phyloP scores from a whole-genome alignment of 208 protist species.

The Leishmania turanica region DNA sequence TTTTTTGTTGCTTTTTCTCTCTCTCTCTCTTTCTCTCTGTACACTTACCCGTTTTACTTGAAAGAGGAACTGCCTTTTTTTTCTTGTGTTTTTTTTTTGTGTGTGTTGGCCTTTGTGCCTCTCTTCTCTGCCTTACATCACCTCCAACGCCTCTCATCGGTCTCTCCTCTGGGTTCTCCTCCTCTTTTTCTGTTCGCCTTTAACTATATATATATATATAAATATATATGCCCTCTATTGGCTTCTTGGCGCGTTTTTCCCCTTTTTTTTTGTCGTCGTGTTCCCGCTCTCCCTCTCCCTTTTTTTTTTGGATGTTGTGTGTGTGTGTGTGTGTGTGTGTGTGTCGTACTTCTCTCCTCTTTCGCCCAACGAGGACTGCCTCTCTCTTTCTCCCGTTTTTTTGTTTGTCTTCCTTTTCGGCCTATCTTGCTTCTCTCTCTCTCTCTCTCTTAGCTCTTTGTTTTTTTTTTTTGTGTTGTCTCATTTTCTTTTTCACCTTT shows the following conservation, averaged over 20 bases:
- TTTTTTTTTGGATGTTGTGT: not conserved
- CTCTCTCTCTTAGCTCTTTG: not conserved
- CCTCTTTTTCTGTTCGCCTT: not conserved
- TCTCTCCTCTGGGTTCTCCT: not conserved
- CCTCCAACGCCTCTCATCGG: not conserved
- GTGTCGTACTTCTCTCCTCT: not conserved
- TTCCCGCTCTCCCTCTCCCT: not conserved
- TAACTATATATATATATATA: not conserved
- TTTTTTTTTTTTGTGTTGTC: not conserved
- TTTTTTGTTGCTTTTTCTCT: not conserved
- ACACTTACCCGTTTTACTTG: slow-evolving; percentile 12
- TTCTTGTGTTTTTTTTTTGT: not conserved
- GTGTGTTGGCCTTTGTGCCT: not conserved
- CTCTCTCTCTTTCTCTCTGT: slow-evolving; percentile 4
- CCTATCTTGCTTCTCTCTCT: not conserved
- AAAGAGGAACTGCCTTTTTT: slow-evolving; percentile 7
- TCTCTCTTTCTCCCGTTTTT: not conserved
- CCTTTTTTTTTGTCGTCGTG: not conserved
- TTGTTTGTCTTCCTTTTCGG: not conserved
- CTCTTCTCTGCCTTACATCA: not conserved
- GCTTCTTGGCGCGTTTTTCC: not conserved
- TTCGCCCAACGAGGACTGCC: not conserved
- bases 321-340: not conserved
- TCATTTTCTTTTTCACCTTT: not conserved
- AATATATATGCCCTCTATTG: not conserved